phyloP scores from a whole-genome alignment of 169 alveolate species.

The Eimeria nieschulzi region DNA sequence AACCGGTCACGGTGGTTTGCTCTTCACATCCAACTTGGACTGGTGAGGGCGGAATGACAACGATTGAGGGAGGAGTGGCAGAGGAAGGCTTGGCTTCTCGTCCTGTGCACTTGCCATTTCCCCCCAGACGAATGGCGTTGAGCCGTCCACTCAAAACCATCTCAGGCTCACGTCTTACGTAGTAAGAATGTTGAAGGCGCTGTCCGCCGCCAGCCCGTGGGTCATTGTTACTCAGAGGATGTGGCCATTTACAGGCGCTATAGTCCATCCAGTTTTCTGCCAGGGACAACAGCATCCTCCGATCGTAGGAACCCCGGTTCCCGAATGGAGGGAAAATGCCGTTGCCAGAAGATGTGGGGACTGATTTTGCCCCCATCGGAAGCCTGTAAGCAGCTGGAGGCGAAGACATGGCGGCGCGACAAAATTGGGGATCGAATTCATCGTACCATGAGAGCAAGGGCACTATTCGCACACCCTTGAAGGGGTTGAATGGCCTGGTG shows the following conservation, averaged over 20 bases:
- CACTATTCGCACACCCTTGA: slow-evolving; percentile 36
- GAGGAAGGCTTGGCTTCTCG: neutral
- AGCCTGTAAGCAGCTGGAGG: neutral
- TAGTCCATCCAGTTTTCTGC: slow-evolving; percentile 69
- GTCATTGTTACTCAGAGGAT: slow-evolving; percentile 58
- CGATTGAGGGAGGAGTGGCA: neutral
- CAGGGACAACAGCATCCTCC: slow-evolving; percentile 28
- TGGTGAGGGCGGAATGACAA: neutral
- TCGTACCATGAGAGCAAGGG: slow-evolving; percentile 62
- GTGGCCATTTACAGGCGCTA: slow-evolving; percentile 64
- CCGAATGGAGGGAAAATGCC: neutral
- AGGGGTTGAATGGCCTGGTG: slow-evolving; percentile 51
- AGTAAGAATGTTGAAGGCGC: neutral
- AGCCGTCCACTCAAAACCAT: neutral
- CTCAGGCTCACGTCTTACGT: slow-evolving; percentile 9
- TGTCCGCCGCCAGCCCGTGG: slow-evolving; percentile 21
- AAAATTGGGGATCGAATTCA: slow-evolving; percentile 52
- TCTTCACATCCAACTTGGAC: neutral
- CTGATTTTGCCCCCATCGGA: neutral
- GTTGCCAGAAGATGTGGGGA: neutral
- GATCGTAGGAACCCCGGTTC: neutral
- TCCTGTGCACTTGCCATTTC: neutral
- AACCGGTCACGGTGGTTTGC: neutral
- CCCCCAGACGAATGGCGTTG: slow-evolving; percentile 20
- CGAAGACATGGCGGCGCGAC: slow-evolving; percentile 29